phyloP scores from a whole-genome alignment of 2,329 filamentous ascomycete genomes.

The Colletotrichum shisoi region DNA sequence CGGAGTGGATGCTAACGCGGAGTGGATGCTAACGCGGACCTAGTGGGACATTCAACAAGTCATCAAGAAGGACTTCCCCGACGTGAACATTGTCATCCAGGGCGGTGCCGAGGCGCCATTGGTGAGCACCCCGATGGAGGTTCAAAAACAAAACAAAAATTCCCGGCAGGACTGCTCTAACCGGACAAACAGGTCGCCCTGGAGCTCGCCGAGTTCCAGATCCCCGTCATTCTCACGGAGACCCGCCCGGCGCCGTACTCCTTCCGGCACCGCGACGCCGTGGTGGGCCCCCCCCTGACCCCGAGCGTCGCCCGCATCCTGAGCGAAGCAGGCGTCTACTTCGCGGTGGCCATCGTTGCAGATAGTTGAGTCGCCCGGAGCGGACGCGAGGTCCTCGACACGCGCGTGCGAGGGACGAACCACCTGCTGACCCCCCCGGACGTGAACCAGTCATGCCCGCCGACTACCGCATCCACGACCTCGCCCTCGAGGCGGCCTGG shows the following conservation, averaged over 20 bases:
- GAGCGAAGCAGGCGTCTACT: conserved; percentile 51
- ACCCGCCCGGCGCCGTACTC: conserved; percentile 47
- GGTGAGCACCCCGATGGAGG: conserved; percentile 41
- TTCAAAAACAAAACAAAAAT: no score
- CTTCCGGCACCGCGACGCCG: conserved; percentile 50
- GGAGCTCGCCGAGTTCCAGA: conserved; percentile 51
- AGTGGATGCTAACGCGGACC: conserved; percentile 5
- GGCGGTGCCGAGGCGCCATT: conserved; percentile 52
- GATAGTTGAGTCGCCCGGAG: conserved; percentile 41
- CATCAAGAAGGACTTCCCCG: conserved; percentile 49
- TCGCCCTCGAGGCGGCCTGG: conserved; percentile 52
- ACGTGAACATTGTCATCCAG: conserved; percentile 49
- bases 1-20: not conserved
- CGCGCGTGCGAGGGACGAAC: not conserved
- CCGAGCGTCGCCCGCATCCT: conserved; percentile 51
- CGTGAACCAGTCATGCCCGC: conserved; percentile 41
- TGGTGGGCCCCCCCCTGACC: conserved; percentile 55
- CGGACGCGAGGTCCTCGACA: not conserved
- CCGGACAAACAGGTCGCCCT: conserved; percentile 46
- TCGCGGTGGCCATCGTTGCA: conserved; percentile 46
- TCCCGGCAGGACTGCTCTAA: not conserved
- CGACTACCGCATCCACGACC: conserved; percentile 52
- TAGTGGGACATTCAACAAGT: conserved; percentile 54
- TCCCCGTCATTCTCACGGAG: conserved; percentile 55
- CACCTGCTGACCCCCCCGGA: conserved; percentile 7